A percentile compares a stretch with the other conserved stretches of the same genome.
phyloP scores from a whole-genome alignment of 106 monocot species.

The Dendrobium nobile region DNA sequence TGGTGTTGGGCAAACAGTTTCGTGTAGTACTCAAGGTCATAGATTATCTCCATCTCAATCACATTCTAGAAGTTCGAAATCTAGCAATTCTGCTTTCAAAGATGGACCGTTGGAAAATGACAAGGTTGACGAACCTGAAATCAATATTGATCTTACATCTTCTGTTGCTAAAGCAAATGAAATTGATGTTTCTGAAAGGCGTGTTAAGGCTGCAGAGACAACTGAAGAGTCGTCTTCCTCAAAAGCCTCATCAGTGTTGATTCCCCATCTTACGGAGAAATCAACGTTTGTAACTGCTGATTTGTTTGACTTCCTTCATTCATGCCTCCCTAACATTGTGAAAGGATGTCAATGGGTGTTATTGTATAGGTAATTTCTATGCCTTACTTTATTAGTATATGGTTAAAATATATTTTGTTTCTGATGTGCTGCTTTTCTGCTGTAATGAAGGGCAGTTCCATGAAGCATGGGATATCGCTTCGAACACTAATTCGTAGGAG shows the following conservation, averaged over 20 bases:
- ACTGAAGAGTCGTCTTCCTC: background rate
- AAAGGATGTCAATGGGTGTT: slow-evolving; percentile 90
- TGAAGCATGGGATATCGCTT: slow-evolving; percentile 93
- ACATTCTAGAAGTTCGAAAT: slow-evolving; percentile 35
- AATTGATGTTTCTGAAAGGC: slow-evolving; percentile 17
- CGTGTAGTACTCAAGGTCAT: slow-evolving; percentile 1
- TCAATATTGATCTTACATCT: slow-evolving; percentile 8
- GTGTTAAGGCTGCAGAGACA: slow-evolving; percentile 19
- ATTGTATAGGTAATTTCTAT: slow-evolving; percentile 61
- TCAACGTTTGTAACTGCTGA: slow-evolving; percentile 58
- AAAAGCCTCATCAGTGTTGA: slow-evolving; percentile 9
- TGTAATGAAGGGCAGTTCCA: slow-evolving; percentile 75
- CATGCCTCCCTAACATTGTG: slow-evolving; percentile 77
- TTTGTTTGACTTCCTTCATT: slow-evolving; percentile 72
- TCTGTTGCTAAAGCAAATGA: slow-evolving; percentile 1
- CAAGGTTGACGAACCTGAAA: slow-evolving; percentile 22
- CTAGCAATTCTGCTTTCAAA: slow-evolving; percentile 22
- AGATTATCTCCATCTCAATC: slow-evolving; percentile 24
- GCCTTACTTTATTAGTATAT: background rate
- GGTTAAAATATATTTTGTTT: slow-evolving; percentile 4
- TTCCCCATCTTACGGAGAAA: slow-evolving; percentile 43
- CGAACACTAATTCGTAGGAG: slow-evolving; percentile 78
- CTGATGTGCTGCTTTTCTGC: background rate
- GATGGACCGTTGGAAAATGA: slow-evolving; percentile 21
- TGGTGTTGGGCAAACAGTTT: slow-evolving; percentile 4